Evolutionary conservation across 305 asterid species (phyloP).

Genomic region (Fraxinus ornus): DNA sequence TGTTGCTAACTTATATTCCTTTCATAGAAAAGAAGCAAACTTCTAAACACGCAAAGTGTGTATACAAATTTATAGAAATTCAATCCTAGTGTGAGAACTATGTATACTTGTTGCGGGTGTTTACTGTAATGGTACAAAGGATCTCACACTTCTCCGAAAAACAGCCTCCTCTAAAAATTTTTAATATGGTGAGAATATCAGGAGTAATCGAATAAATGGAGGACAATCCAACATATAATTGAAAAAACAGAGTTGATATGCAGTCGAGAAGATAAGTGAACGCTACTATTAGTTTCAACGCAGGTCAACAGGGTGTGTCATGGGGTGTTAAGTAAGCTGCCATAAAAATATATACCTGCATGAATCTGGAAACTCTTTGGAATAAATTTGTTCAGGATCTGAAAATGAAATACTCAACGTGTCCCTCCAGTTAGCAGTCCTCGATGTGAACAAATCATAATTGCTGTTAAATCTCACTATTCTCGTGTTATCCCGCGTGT

Average conservation of each 20-base stretch:
- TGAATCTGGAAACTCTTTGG: constrained; percentile 25
- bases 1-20: not conserved
- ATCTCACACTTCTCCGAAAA: not conserved
- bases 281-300: not conserved
- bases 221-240: not conserved
- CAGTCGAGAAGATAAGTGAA: no score
- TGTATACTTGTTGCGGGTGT: not conserved
- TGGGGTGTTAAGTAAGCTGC: not conserved
- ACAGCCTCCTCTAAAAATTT: not conserved
- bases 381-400: not conserved
- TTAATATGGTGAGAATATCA: not conserved
- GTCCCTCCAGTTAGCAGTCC: constrained; percentile 43
- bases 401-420: constrained; percentile 24
- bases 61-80: not conserved
- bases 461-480: constrained; percentile 30
- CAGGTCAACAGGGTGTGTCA: not conserved
- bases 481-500: constrained; percentile 27
- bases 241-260: not conserved
- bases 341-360: constrained; percentile 27
- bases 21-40: not conserved
- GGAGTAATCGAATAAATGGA: not conserved
- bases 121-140: not conserved
- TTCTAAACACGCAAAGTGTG: not conserved
- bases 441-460: constrained; percentile 28
- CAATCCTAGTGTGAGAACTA: not conserved